Percentiles rank a stretch among this genome's conserved stretches.
Conservation (phyloP, 352 stramenopile species). For the Pythium oligandrum region DNA sequence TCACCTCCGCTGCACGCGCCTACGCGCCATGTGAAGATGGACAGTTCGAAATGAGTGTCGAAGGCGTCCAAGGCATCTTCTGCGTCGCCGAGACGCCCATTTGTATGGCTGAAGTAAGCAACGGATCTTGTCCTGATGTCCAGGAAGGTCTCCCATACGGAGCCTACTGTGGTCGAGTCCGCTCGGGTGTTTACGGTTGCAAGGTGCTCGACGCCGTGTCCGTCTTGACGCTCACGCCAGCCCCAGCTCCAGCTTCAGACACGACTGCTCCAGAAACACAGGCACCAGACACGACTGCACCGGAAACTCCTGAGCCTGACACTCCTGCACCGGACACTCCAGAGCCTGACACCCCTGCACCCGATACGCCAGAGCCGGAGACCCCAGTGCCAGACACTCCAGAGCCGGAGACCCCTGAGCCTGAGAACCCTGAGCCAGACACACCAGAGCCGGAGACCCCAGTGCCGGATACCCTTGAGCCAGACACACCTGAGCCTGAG, state of each 20-base stretch:
- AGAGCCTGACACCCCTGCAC: no score
- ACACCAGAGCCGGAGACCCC: no score
- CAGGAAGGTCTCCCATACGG: constrained; percentile 12
- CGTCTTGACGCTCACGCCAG: neutral
- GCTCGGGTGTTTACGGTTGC: neutral
- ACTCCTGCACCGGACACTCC: no score
- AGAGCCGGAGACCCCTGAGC: no score
- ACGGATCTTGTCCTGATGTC: constrained; percentile 7
- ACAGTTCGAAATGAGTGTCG: constrained; percentile 11
- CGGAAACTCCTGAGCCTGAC: no score
- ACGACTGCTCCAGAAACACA: neutral
- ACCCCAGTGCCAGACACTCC: no score
- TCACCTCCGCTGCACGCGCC: no score
- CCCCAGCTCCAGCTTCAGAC: neutral
- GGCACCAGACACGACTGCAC: no score
- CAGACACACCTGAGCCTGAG: no score
- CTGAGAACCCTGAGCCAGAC: no score
- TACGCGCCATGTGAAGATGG: neutral
- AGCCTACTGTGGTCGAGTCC: constrained; percentile 9
- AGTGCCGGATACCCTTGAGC: no score
- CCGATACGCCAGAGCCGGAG: no score
- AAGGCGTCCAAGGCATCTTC: constrained; percentile 5
- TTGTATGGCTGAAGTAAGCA: constrained; percentile 6
- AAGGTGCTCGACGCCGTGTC: neutral
- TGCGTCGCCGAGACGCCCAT: constrained; percentile 4